These are phyloP conservation scores for Fusarium sp. DNA, from an alignment of 2,329 filamentous ascomycete species.

Conservation along the genomic window DNA sequence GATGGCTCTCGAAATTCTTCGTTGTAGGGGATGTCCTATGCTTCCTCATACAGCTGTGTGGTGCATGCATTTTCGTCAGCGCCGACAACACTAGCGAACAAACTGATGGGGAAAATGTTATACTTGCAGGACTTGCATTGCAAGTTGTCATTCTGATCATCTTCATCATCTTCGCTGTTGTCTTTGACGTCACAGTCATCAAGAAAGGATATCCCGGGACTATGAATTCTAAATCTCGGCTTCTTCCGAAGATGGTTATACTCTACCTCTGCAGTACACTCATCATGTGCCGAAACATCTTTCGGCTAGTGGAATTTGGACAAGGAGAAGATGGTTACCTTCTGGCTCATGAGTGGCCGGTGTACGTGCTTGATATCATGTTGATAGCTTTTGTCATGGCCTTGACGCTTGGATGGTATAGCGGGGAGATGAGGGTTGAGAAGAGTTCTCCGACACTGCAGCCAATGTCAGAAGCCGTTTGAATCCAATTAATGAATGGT, in stretches of 20 bases:
- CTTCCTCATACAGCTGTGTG: neutral
- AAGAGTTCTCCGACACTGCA: neutral
- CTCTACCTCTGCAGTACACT: neutral
- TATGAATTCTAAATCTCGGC: neutral
- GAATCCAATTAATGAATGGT: too few species aligned
- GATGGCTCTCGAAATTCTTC: conserved; percentile 1
- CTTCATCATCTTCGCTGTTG: neutral
- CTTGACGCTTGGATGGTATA: neutral
- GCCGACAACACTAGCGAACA: neutral
- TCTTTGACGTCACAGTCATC: neutral
- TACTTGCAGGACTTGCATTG: neutral
- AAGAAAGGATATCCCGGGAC: neutral
- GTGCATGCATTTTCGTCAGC: neutral
- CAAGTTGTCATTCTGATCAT: neutral
- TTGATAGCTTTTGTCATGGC: neutral
- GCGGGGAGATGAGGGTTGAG: neutral
- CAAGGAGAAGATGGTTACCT: neutral
- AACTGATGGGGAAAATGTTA: neutral
- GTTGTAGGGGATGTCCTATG: neutral
- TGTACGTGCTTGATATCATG: neutral
- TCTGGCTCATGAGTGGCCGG: neutral
- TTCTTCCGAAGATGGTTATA: neutral
- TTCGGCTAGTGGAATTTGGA: neutral
- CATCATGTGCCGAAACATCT: neutral
- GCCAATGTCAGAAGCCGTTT: neutral